Evolutionary conservation across 441 rosid species (phyloP), one percentile per base, ranked within the genome.

Genomic region (Iberis amara): DNA sequence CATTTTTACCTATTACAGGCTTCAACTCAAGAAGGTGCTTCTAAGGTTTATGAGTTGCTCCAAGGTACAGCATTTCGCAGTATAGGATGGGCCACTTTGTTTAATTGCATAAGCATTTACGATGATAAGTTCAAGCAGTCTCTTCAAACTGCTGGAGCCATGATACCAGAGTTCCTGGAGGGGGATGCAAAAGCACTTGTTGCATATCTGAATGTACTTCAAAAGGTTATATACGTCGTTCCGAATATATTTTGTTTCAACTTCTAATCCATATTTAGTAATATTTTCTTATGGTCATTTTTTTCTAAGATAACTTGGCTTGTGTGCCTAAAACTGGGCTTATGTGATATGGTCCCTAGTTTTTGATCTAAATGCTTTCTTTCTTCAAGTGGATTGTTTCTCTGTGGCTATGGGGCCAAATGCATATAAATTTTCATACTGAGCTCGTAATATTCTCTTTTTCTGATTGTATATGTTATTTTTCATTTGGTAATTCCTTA

Each of bases 101-200:
- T 92, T 78, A 78, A 79, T 60, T 86, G 96, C 79, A 78, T 92
- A 62, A 68, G 77, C 46, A 78, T 86, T 42, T 92, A 92, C 52
- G 88, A 82, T 60, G 96, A 92, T 42, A 92, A 84, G 76, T 88
- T 88, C 68, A 86, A 88, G 70, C 96, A 86, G 63, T 74, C 96
- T 69, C 80, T 79, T 57, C 96, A 86, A 70, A 78, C 89, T 61
- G 55, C 88, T 73, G 98, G 96, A 64, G 78, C 94, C 46, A 63
- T 82, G 87, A 67, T 92, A 62, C 98, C 96, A 6, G 96, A 92
- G 62, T 83, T 92, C 56, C 86, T 75, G 64, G 98, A 88, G 63
- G 98, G 96, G 11, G 98, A 92, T 70, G 96, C 98, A 64, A 83
- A 79, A 74, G 96, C 96, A 40, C 91, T 92, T 69, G 98, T 84